Conservation (phyloP, 768 basidiomycete species). For the Suillus cothurnatus region DNA sequence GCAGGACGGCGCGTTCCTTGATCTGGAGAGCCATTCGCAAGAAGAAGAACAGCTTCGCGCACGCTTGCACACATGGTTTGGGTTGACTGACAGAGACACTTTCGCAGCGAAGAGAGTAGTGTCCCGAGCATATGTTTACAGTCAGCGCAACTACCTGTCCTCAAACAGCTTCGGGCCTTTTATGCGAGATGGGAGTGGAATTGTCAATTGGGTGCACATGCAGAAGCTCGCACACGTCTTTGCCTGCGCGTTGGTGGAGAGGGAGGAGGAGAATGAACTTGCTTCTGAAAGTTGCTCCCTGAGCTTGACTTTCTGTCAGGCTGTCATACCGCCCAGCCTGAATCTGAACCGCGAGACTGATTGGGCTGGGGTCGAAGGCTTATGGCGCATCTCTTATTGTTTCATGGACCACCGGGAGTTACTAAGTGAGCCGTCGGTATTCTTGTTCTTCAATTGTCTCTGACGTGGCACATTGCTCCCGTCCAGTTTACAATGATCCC, state of each 20-base stretch:
- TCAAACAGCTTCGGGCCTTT: constrained; percentile 62
- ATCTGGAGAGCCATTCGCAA: constrained; percentile 21
- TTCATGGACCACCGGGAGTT: constrained; percentile 72
- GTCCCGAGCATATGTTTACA: constrained; percentile 62
- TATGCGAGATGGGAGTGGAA: constrained; percentile 41
- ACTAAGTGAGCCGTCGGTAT: constrained; percentile 45
- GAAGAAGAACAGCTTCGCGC: constrained; percentile 51
- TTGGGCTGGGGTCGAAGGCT: constrained; percentile 49
- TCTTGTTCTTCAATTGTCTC: neutral
- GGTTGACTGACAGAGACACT: constrained; percentile 52
- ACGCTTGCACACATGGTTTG: constrained; percentile 57
- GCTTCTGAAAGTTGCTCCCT: constrained; percentile 40
- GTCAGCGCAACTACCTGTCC: constrained; percentile 55
- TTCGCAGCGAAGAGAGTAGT: constrained; percentile 32
- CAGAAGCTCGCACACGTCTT: constrained; percentile 57
- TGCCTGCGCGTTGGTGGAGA: constrained; percentile 52
- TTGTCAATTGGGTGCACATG: constrained; percentile 63
- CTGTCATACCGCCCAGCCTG: constrained; percentile 42
- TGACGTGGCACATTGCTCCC: constrained; percentile 8
- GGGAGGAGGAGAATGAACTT: constrained; percentile 32
- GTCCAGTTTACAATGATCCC: constrained; percentile 52
- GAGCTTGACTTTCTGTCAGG: constrained; percentile 57
- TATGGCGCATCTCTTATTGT: constrained; percentile 66
- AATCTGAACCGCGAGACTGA: constrained; percentile 34
- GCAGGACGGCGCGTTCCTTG: constrained; percentile 47